Evolutionary conservation across 345 rosid species (phyloP).

Genomic region (Lepidium sativum): DNA sequence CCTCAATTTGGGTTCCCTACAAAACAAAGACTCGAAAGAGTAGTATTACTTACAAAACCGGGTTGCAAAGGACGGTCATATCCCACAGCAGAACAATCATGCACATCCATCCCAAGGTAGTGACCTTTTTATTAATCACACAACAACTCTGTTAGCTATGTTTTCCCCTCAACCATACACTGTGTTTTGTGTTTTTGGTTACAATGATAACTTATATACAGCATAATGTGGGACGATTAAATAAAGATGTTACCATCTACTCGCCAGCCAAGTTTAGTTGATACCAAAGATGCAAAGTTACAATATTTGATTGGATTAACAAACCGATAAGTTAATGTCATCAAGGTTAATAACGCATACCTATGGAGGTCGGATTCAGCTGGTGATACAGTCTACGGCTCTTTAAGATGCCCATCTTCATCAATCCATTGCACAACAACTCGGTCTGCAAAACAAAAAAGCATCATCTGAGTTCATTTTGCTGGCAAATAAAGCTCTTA

Average conservation of each 20-base stretch:
- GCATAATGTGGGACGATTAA: not conserved
- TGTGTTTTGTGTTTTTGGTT: not conserved
- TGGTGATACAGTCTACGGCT: conserved; percentile 42
- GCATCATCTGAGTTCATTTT: not conserved
- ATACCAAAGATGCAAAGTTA: not conserved
- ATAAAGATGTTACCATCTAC: not conserved
- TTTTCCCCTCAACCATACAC: not conserved
- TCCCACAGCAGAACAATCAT: conserved; percentile 69
- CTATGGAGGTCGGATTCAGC: conserved; percentile 93
- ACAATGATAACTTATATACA: not conserved
- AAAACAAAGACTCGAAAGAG: not conserved
- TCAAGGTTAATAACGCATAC: conserved; percentile 28
- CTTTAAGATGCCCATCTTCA: conserved; percentile 72
- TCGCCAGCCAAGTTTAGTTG: not conserved
- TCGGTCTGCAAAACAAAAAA: conserved; percentile 46
- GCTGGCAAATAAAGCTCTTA: not conserved
- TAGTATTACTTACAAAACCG: conserved; percentile 68
- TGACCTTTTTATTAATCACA: conserved; percentile 55
- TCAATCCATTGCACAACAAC: conserved; percentile 60
- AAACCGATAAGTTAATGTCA: not conserved
- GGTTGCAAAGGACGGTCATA: conserved; percentile 74
- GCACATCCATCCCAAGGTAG: conserved; percentile 97
- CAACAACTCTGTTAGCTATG: conserved; percentile 11
- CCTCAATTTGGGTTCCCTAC: not conserved
- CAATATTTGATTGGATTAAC: not conserved